Evolutionary conservation across 768 basidiomycete species (phyloP), one percentile per base, ranked within the genome.

Genomic region (Candolleomyces eurysporus): DNA sequence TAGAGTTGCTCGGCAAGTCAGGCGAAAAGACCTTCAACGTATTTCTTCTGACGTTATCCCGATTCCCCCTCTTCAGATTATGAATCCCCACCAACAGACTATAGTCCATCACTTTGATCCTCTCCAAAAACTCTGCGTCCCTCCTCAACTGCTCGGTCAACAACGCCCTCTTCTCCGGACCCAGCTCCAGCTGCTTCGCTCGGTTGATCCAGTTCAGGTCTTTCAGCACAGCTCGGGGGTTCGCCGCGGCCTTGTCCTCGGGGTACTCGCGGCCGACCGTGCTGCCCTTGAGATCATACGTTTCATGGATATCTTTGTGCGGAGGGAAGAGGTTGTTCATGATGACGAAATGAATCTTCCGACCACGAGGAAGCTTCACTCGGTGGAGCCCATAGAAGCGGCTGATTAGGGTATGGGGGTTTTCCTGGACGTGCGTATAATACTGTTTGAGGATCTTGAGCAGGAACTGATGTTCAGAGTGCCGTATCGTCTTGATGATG

Each of bases 311-410:
- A 72, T 99, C 97, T 65, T 94, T 88, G 76, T 98, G 96, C 0
- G 97, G 90, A 0, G 97, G 96, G 76, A 99, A 98, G 31, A 99
- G 83, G 73, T 99, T 99, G 79, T 98, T 99, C 95, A 98, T 98
- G 75, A 99, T 97, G 59, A 98, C 94, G 71, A 99, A 99, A 73
- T 99, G 97, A 57, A 99, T 99, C 78, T 99, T 99, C 49, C 83
- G 78, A 0, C 97, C 97, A 40, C 84, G 82, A 0, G 97, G 97
- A 0, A 99, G 84, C 77, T 99, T 99, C 62, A 99, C 97, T 59
- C 97, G 89, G 69, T 99, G 97, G 11, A 99, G 81, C 9, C 97
- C 97, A 71, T 98, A 99, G 74, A 99, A 98, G 21, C 97, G 82
- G 8, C 92, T 94, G 5, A 99, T 76, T 1, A 98, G 79, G 0